Base-by-base conservation (phyloP, 2,329 filamentous ascomycete species). In the Phaeosphaeria sp. region DNA sequence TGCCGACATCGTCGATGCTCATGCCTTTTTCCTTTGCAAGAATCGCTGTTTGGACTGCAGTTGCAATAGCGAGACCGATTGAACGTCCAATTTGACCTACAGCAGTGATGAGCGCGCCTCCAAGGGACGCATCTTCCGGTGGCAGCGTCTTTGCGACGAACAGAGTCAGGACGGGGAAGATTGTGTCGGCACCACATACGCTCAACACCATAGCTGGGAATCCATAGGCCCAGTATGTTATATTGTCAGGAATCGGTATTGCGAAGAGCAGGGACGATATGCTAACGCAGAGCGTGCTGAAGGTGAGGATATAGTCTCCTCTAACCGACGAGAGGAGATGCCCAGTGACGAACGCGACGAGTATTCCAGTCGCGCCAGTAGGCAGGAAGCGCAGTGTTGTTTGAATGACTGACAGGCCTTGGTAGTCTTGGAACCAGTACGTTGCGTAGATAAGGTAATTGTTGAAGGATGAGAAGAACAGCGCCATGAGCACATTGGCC, bases 331-430 rank as follows among this genome's bases (percentile, higher is more conserved):
- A 67, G 22, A 75, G 58, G 17, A 75, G 52, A 7, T 71, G 66
- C 1, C 71, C 69, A 1, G 86, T 84, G 23, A 85, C 72, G 54
- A 84, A 77, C 10, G 85, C 85, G 1, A 85, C 84, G n/a, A 86
- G 62, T 4, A 86, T 72, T 6, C 89, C 89, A 7, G 80, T 80
- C 0, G 88, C 79, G 10, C 89, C 89, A 0, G 85, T 89, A 0
- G 89, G 89, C 9, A 91, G 80, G 71, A 90, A 91, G 2, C 88
- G 86, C 9, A 91, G 72, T 13, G 88, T 90, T 0, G 89, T 90
- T 62, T 90, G 84, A n/a, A 90, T 78, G 0, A 87, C 80, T 0
- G 81, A 82, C 1, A 87, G 80, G 0, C 82, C 84, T 65, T 89
- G 87, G 70, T 85, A 90, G 62, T 88, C 83, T 73, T 91, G 89